These are phyloP conservation scores for Thermothelomyces thermophilus DNA, from an alignment of 2,329 filamentous ascomycete genomes.

Conservation along the genomic window DNA sequence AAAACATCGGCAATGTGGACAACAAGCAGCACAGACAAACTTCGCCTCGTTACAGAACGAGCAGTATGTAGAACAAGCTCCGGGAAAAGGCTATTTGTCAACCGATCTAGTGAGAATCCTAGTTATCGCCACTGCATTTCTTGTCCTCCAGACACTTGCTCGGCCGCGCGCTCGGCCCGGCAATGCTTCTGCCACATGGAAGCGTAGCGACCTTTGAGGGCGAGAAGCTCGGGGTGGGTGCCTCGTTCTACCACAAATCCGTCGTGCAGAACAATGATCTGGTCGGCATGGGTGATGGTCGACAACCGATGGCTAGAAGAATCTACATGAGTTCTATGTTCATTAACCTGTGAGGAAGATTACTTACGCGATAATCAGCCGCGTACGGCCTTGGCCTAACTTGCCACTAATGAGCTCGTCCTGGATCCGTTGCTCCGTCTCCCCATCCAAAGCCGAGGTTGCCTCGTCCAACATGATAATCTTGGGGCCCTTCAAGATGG, in stretches of 20 bases:
- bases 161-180: too few relatives aligned
- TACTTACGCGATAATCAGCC: not conserved
- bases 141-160: too few relatives aligned
- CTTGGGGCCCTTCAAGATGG: conserved; percentile 57
- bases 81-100: too few relatives aligned
- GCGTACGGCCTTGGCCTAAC: not conserved
- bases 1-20: too few relatives aligned
- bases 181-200: not conserved
- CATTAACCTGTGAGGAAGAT: not conserved
- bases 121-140: too few relatives aligned
- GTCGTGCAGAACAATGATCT: not conserved
- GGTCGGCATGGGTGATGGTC: not conserved
- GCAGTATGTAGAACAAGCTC: too few relatives aligned
- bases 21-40: too few relatives aligned
- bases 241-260: not conserved
- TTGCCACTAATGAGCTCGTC: conserved; percentile 17
- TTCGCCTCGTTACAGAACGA: too few relatives aligned
- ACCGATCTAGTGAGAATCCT: too few relatives aligned
- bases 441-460: conserved; percentile 61
- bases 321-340: not conserved
- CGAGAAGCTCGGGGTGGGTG: not conserved
- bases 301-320: not conserved
- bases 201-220: not conserved
- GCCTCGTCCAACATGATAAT: conserved; percentile 67
- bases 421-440: conserved; percentile 50